Conservation (phyloP, 1,139 yeast genomes). For the Suhomyces wounanorum region DNA sequence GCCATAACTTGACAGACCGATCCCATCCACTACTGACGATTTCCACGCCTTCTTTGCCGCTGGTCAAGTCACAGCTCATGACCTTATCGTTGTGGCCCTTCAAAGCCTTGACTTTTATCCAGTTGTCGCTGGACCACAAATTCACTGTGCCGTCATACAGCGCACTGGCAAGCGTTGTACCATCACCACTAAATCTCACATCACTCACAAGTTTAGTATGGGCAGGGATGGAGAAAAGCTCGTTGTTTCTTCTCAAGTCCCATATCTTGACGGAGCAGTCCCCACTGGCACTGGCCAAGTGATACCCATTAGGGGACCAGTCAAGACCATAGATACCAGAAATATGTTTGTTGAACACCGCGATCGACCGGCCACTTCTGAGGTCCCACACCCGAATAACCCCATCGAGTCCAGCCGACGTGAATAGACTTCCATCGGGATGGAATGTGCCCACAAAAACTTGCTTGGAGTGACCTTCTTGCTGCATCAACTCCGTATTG, state of each 20-base stretch:
- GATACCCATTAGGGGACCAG: slow-evolving; percentile 77
- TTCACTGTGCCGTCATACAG: slow-evolving; percentile 72
- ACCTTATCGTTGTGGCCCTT: slow-evolving; percentile 71
- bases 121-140: slow-evolving; percentile 72
- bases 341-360: slow-evolving; percentile 65
- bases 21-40: slow-evolving; percentile 84
- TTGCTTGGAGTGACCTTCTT: slow-evolving; percentile 86
- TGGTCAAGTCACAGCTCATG: slow-evolving; percentile 64
- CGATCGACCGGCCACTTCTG: slow-evolving; percentile 69
- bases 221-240: slow-evolving; percentile 63
- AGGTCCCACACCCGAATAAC: slow-evolving; percentile 82
- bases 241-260: slow-evolving; percentile 66
- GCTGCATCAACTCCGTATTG: slow-evolving; percentile 39
- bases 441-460: slow-evolving; percentile 68
- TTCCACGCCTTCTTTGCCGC: slow-evolving; percentile 30
- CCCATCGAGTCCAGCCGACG: slow-evolving; percentile 82
- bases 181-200: slow-evolving; percentile 51
- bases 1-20: slow-evolving; percentile 69
- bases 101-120: slow-evolving; percentile 59
- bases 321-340: slow-evolving; percentile 70
- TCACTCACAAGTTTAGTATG: slow-evolving; percentile 77
- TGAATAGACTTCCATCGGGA: slow-evolving; percentile 74
- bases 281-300: slow-evolving; percentile 81
- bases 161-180: slow-evolving; percentile 57
- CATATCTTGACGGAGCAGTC: slow-evolving; percentile 81